Percentiles rank a stretch among this genome's conserved stretches.
These are phyloP conservation scores for Linnemannia exigua DNA, from an alignment of 192 early-diverging fungal genomes.

Conservation along the genomic window DNA sequence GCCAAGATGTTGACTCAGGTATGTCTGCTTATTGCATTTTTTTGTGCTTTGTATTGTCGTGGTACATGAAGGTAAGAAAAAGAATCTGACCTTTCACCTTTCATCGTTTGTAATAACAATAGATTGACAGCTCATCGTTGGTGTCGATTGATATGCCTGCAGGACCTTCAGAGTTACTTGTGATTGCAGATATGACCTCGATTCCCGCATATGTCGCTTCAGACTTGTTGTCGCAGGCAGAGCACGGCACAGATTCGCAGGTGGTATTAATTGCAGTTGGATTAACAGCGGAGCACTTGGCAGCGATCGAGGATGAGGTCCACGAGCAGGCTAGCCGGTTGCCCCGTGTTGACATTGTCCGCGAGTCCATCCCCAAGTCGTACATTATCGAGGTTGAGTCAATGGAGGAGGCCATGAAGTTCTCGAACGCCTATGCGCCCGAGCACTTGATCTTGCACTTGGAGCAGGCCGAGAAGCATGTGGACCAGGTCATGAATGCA, in stretches of 20 bases:
- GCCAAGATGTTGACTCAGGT: slow-evolving; percentile 98
- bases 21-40: background rate
- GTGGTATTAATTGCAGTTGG: slow-evolving; percentile 93
- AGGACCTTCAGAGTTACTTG: slow-evolving; percentile 98
- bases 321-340: slow-evolving; percentile 85
- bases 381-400: slow-evolving; percentile 81
- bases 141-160: slow-evolving; percentile 99
- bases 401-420: slow-evolving; percentile 85
- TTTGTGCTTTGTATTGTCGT: background rate
- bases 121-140: slow-evolving; percentile 94
- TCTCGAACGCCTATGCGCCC: slow-evolving; percentile 97
- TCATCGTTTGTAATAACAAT: slow-evolving; percentile 10
- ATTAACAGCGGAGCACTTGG: slow-evolving; percentile 74
- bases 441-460: slow-evolving; percentile 98
- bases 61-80: background rate
- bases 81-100: background rate
- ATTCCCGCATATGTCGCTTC: slow-evolving; percentile 94
- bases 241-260: slow-evolving; percentile 97
- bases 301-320: slow-evolving; percentile 85
- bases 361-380: slow-evolving; percentile 89
- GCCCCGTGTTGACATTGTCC: slow-evolving; percentile 91
- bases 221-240: slow-evolving; percentile 97
- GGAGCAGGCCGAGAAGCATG: slow-evolving; percentile 74
- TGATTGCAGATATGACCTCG: slow-evolving; percentile 91
- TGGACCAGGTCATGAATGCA: slow-evolving; percentile 86